Evolutionary conservation across 1,284 basidiomycete species (phyloP), one percentile per base, ranked within the genome.

Genomic region (Gomphus sp.): DNA sequence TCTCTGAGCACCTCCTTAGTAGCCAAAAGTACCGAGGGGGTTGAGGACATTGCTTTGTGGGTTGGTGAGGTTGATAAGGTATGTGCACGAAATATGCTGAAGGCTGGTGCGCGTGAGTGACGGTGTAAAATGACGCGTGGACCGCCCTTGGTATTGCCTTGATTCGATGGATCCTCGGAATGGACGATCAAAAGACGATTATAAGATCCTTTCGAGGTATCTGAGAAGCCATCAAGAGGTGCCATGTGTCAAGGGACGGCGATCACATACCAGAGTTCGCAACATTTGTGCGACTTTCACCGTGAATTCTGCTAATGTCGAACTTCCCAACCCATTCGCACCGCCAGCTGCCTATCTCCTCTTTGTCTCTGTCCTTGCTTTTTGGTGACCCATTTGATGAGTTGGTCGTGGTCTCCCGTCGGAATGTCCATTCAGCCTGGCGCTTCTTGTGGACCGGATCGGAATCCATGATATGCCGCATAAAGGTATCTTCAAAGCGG

Each of bases 11-110:
- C 88, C 60, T 78, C 79, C 66, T 80, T 80, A 31, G 85, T 80
- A 10, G 85, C 87, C 14, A 90, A 72, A 62, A 90, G 71, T 52
- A 89, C 84, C 71, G 7, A 22, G 48, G 57, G 39, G 18, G 37
- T 28, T 16, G 52, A 43, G 28, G n/a, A n/a, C n/a, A n/a, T n/a
- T n/a, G n/a, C n/a, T n/a, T n/a, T n/a, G n/a, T n/a, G n/a, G n/a
- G n/a, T n/a, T n/a, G n/a, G n/a, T n/a, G n/a, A n/a, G n/a, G n/a
- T n/a, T n/a, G n/a, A n/a, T n/a, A n/a, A n/a, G n/a, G n/a, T n/a
- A n/a, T n/a, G n/a, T n/a, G n/a, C n/a, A n/a, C 87, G 80, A 69
- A 85, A 85, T 59, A 91, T 80, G 1, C 86, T 87, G 69, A 89
- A 90, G 0, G 86, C 88, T 34, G 80, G 70, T 4, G 85, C 85